Conservation (phyloP, 208 protist genomes). For the Trypanosoma mega region DNA sequence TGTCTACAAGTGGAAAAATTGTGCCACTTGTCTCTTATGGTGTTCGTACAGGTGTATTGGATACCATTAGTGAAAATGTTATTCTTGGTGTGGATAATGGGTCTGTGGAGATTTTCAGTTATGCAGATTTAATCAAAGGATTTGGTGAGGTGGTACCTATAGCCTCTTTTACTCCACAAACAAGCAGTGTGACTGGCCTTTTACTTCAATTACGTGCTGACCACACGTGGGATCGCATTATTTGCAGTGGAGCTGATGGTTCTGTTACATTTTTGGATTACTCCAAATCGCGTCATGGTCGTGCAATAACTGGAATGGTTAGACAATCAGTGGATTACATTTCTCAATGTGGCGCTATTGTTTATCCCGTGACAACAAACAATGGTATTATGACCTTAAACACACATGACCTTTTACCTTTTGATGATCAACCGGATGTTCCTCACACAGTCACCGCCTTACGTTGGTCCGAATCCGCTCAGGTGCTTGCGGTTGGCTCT, state of each 20-base stretch:
- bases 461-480: conserved; percentile 9
- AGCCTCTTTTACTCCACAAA: conserved; percentile 32
- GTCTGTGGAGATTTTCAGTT: conserved; percentile 46
- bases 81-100: conserved; percentile 64
- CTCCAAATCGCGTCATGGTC: conserved; percentile 7
- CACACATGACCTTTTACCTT: not conserved
- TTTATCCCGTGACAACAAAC: not conserved
- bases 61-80: conserved; percentile 49
- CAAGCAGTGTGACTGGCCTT: conserved; percentile 45
- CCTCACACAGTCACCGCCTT: conserved; percentile 9
- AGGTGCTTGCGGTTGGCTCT: conserved; percentile 18
- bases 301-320: conserved; percentile 6
- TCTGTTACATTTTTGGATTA: conserved; percentile 41
- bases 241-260: conserved; percentile 43
- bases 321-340: conserved; percentile 14
- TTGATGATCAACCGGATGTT: conserved; percentile 4
- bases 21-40: conserved; percentile 28
- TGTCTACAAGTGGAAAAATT: conserved; percentile 29
- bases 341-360: not conserved
- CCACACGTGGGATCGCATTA: conserved; percentile 50
- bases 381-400: conserved; percentile 16
- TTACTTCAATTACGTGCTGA: conserved; percentile 45
- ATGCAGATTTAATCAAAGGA: conserved; percentile 50
- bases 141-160: conserved; percentile 21
- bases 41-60: conserved; percentile 35